These are phyloP conservation scores for Termitomyces sp. DNA, from an alignment of 768 basidiomycete genomes.

Conservation along the genomic window DNA sequence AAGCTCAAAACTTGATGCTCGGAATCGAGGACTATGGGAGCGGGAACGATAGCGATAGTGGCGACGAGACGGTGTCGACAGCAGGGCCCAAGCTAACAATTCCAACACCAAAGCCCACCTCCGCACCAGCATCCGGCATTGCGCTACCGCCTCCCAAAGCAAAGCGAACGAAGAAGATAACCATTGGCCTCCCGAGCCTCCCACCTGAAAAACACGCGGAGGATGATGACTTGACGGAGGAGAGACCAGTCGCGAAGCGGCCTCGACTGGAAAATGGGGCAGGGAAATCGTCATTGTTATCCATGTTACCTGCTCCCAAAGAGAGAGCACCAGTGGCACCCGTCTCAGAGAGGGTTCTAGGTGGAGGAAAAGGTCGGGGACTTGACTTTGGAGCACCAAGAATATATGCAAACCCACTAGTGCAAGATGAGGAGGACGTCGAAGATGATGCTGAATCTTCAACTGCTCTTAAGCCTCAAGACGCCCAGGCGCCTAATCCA, in stretches of 20 bases:
- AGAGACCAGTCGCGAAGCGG: constrained; percentile 60
- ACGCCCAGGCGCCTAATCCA: constrained; percentile 6
- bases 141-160: constrained; percentile 28
- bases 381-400: constrained; percentile 53
- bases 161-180: constrained; percentile 59
- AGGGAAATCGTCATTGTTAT: constrained; percentile 62
- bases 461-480: constrained; percentile 2
- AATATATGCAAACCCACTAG: constrained; percentile 2
- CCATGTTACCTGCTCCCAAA: constrained; percentile 78
- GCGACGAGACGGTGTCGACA: constrained; percentile 23
- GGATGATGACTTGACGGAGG: constrained; percentile 35
- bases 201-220: constrained; percentile 31
- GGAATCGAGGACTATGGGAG: constrained; percentile 80
- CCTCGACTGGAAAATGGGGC: constrained; percentile 51
- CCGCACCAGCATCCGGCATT: constrained; percentile 16
- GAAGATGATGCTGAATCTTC: constrained; percentile 24
- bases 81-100: constrained; percentile 10
- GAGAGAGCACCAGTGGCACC: constrained; percentile 43
- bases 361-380: constrained; percentile 59
- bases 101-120: constrained; percentile 17
- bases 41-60: constrained; percentile 59
- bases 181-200: constrained; percentile 56
- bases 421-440: constrained; percentile 17
- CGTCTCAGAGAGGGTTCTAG: constrained; percentile 56
- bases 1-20: constrained; percentile 45